A percentile compares a stretch with the other conserved stretches of the same genome.
These are phyloP conservation scores for Peltaster fructicola DNA, from an alignment of 2,329 filamentous ascomycete species.

Conservation along the genomic window DNA sequence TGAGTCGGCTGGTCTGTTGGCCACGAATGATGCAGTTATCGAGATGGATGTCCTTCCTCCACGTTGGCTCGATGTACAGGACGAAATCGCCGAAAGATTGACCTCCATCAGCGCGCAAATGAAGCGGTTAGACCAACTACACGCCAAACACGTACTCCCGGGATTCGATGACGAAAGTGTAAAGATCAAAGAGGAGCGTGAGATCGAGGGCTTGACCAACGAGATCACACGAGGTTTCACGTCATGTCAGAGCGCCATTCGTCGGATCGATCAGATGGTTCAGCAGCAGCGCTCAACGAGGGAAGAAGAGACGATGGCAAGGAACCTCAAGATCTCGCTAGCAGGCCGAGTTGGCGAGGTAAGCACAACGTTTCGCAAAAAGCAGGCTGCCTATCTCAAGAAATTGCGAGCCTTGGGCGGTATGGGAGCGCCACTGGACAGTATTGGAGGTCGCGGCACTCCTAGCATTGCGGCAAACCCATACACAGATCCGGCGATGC, in stretches of 20 bases:
- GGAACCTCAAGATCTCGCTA: conserved; percentile 59
- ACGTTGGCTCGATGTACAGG: conserved; percentile 86
- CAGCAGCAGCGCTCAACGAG: conserved; percentile 61
- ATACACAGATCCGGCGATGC: conserved; percentile 70
- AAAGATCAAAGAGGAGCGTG: conserved; percentile 67
- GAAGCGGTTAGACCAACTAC: conserved; percentile 71
- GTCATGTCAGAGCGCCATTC: conserved; percentile 73
- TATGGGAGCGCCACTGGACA: conserved; percentile 31
- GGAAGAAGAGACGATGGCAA: conserved; percentile 88
- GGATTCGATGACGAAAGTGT: conserved; percentile 92
- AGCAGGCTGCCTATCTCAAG: conserved; percentile 89
- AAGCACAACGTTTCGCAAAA: conserved; percentile 85
- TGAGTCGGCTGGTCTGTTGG: conserved; percentile 69
- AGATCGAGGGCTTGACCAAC: conserved; percentile 83
- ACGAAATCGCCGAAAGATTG: conserved; percentile 76
- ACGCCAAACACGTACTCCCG: conserved; percentile 91
- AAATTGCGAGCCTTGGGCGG: conserved; percentile 28
- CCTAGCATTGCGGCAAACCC: conserved; percentile 30
- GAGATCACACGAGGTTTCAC: conserved; percentile 81
- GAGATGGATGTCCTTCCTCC: conserved; percentile 96
- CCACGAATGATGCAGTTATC: conserved; percentile 77
- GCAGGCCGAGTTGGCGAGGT: conserved; percentile 9
- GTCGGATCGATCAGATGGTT: conserved; percentile 75
- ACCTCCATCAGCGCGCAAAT: conserved; percentile 67
- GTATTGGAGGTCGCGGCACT: conserved; percentile 29